Evolutionary conservation across 1,139 yeast species (phyloP).

Genomic region (Hemisphaericaspora subhashii): DNA sequence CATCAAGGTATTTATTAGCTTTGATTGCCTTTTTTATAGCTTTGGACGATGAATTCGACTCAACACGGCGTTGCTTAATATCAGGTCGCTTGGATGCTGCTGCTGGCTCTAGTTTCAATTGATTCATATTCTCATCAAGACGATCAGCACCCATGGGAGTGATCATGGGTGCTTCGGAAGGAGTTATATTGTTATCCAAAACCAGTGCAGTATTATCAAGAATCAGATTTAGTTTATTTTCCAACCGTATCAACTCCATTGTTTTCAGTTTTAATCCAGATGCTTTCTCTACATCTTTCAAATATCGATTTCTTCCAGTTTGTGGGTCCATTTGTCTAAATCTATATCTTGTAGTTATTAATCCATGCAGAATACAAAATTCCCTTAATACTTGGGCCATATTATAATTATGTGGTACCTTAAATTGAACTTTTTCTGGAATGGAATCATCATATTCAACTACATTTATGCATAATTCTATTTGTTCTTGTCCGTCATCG

Average conservation of each 20-base stretch:
- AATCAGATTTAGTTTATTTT: constrained; percentile 10
- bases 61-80: constrained; percentile 1
- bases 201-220: constrained; percentile 10
- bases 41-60: constrained; percentile 7
- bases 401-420: constrained; percentile 18
- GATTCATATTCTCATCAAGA: constrained; percentile 23
- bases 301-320: constrained; percentile 10
- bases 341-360: constrained; percentile 24
- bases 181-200: constrained; percentile 25
- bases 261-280: constrained; percentile 21
- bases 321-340: constrained; percentile 13
- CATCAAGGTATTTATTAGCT: constrained; percentile 35
- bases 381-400: constrained; percentile 34
- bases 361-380: constrained; percentile 31
- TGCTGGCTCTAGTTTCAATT: constrained; percentile 9
- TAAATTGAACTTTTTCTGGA: constrained; percentile 9
- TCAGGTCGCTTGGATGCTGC: neutral
- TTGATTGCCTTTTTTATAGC: constrained; percentile 10
- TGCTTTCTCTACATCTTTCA: constrained; percentile 24
- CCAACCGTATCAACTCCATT: constrained; percentile 25
- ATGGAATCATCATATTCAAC: constrained; percentile 12
- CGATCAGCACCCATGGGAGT: constrained; percentile 26
- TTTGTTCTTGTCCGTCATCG: constrained; percentile 7
- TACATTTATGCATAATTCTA: constrained; percentile 13
- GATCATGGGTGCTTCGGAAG: constrained; percentile 26